Base-by-base conservation (phyloP, 805 yeast species). In the Jamesozyma hellenica region DNA sequence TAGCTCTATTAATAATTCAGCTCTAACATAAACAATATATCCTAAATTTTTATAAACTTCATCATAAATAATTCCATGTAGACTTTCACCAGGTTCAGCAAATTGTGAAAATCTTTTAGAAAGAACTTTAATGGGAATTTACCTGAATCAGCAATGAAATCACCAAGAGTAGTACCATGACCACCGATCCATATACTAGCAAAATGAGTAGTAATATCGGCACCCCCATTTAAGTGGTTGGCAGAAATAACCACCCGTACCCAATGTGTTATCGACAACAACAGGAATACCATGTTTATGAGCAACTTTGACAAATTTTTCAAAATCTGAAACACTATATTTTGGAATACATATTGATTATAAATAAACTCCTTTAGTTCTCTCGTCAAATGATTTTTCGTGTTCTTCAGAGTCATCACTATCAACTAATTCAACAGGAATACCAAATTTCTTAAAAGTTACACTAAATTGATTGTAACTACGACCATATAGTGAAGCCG, bases 171-270 rank as follows among this genome's bases (percentile, higher is more conserved):
- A 42, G 83, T 86, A 58, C 97, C 96, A 59, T 88, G 96, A 43
- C 96, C 97, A 47, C 95, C 95, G 50, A 88, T 88, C 96, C 96
- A 90, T 64, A 90, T 88, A 43, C 96, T 88, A 40, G 96, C 95
- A 45, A 96, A 86, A 63, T 88, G 95, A 15, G 82, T 82, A 27
- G 88, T 82, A 48, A 88, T 81, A 60, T 88, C 96, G 35, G 86
- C 96, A 49, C 96, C 96, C 96, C 55, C 75, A 82, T 46, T 82
- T 82, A 50, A 88, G 64, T 45, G 97, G 97, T 49, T 74, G 77
- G 43, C 84, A 75, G 53, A 83, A 74, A 69, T 66, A 87, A 36
- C 96, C 96, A 64, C 95, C 96, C 33, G 96, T 96, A 58, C 95
- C 97, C 53, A 88, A 88, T 15, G 97, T 88, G 75, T 88, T 88